phyloP scores from a whole-genome alignment of 768 basidiomycete species.

The Antrodiella citrinella region DNA sequence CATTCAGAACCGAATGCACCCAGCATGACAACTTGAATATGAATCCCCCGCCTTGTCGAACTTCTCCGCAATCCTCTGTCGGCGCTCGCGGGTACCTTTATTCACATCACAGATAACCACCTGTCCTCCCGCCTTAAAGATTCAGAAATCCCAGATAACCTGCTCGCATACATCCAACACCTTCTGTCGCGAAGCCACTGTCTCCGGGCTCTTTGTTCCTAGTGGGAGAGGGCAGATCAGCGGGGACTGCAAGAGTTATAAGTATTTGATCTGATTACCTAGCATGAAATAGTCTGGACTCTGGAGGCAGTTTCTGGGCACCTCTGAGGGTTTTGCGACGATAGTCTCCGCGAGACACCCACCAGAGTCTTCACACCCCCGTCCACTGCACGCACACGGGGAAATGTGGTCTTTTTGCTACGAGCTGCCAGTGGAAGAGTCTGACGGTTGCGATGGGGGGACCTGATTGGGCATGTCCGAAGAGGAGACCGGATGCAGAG shows the following conservation, averaged over 20 bases:
- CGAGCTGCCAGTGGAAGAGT: constrained; percentile 88
- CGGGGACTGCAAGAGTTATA: neutral
- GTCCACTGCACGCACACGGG: constrained; percentile 94
- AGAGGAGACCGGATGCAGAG: constrained; percentile 86
- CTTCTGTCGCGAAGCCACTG: constrained; percentile 63
- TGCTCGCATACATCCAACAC: constrained; percentile 83
- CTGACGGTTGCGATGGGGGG: constrained; percentile 91
- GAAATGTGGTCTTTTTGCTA: constrained; percentile 94
- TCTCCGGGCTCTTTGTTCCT: constrained; percentile 76
- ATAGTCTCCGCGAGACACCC: constrained; percentile 91
- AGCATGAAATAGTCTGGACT: constrained; percentile 94
- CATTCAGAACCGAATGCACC: constrained; percentile 41
- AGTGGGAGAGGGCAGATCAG: too few species aligned
- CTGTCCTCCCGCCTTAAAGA: constrained; percentile 82
- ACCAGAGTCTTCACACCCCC: constrained; percentile 94
- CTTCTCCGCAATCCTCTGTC: constrained; percentile 72
- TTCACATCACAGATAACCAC: constrained; percentile 99
- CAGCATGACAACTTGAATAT: constrained; percentile 91
- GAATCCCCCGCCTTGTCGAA: constrained; percentile 76
- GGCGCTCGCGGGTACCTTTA: constrained; percentile 64
- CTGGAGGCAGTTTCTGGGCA: constrained; percentile 75
- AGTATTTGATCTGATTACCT: constrained; percentile 33
- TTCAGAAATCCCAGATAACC: constrained; percentile 81
- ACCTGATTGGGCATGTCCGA: constrained; percentile 84
- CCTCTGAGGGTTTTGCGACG: constrained; percentile 84